Evolutionary conservation across 2,329 filamentous ascomycete species (phyloP), one percentile per base, ranked within the genome.

Genomic region (Arthrinium puccinioides): DNA sequence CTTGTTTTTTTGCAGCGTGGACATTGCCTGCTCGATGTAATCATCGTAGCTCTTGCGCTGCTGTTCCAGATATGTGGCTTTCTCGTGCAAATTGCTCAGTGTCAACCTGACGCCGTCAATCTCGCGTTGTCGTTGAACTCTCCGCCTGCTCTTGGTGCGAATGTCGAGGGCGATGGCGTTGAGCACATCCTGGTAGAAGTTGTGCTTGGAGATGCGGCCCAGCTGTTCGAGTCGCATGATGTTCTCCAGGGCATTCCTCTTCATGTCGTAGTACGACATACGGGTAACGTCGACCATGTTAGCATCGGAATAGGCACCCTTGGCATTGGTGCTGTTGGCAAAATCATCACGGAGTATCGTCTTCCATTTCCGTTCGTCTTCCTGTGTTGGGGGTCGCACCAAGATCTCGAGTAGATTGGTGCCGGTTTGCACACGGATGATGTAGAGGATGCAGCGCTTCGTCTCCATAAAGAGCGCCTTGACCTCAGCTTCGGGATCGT

Each of bases 11-110:
- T 97, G 92, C 41, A 98, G 71, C 5, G 94, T 98, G 42, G 89
- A 75, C 87, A 98, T 96, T 33, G 92, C 90, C 61, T 95, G 89
- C 66, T 98, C 94, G 55, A 98, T 95, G 63, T 98, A 98, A 65
- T 98, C 88, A 57, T 98, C 95, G 66, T 98, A 98, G 47, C 83
- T 92, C 71, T 95, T 95, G 43, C 94, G 78, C 64, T 98, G 92
- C 50, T 88, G 84, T 56, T 98, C 92, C 9, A 98, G 75, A 63
- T 94, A 98, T 47, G 80, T 77, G 25, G 90, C 89, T 66, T 98
- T 92, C 50, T 88, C 79, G 60, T 87, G 81, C 43, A 94, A 65
- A 46, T 88, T 86, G 29, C 71, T 62, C 13, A 92, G 69, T 1
- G 87, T 92, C 40, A 84, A 68, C 20, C 83, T 75, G 16, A 90